Conservation (phyloP, 2,329 filamentous ascomycete genomes). For the Hypoxylon sp. region DNA sequence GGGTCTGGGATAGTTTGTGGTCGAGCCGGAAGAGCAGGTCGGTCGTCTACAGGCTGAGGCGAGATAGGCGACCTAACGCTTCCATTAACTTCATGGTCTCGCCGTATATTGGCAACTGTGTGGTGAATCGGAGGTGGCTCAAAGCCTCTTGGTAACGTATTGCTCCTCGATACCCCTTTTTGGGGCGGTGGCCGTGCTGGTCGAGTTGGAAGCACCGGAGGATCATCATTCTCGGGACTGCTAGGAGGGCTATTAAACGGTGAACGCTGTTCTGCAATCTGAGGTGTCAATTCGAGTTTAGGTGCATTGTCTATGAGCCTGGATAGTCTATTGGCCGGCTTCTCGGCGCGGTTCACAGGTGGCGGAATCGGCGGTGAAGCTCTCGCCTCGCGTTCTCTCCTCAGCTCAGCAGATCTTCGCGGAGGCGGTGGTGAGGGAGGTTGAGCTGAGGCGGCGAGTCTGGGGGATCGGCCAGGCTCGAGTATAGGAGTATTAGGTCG, state of each 20-base stretch:
- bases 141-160: conserved; percentile 57
- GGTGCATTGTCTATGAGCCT: conserved; percentile 50
- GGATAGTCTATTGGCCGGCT: conserved; percentile 75
- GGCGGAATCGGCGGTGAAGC: conserved; percentile 70
- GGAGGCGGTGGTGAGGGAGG: conserved; percentile 76
- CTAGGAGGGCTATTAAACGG: conserved; percentile 90
- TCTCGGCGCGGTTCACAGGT: conserved; percentile 84
- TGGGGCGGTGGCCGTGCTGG: conserved; percentile 63
- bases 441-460: conserved; percentile 61
- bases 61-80: conserved; percentile 56
- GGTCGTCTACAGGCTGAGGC: conserved; percentile 62
- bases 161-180: conserved; percentile 52
- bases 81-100: conserved; percentile 62
- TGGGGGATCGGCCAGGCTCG: conserved; percentile 65
- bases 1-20: conserved; percentile 59
- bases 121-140: conserved; percentile 70
- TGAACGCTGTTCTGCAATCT: conserved; percentile 69
- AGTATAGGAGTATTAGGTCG: conserved; percentile 68
- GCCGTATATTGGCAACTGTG: conserved; percentile 61
- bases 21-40: conserved; percentile 66
- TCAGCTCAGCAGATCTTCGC: conserved; percentile 72
- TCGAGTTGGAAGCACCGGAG: conserved; percentile 65
- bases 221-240: conserved; percentile 67
- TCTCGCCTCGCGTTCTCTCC: conserved; percentile 63
- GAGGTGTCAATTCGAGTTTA: conserved; percentile 55